Conservation (phyloP, 1,284 basidiomycete genomes). For the Cronartium ribicola region DNA sequence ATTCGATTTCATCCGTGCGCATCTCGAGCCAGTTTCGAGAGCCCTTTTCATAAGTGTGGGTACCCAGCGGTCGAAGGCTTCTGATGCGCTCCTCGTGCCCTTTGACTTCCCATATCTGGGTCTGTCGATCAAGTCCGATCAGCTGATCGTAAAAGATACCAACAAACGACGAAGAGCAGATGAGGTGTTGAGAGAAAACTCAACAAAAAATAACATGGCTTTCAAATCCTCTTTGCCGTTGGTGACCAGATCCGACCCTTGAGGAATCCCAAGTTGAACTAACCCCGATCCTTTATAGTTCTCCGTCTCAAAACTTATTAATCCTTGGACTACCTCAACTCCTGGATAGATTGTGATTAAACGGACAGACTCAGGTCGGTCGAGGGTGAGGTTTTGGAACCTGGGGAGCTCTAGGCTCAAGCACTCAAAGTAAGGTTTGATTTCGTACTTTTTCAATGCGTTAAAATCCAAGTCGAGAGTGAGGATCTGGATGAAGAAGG, state of each 20-base stretch:
- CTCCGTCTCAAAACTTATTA: constrained; percentile 29
- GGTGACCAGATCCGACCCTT: background rate
- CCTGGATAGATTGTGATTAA: background rate
- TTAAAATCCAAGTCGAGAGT: constrained; percentile 34
- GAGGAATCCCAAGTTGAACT: background rate
- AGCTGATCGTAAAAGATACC: background rate
- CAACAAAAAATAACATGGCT: constrained; percentile 26
- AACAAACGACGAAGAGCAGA: background rate
- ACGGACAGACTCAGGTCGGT: constrained; percentile 5
- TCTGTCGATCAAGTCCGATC: constrained; percentile 1
- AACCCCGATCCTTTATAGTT: constrained; percentile 22
- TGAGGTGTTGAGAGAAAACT: background rate
- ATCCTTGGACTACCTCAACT: constrained; percentile 2
- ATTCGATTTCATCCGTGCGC: constrained; percentile 2
- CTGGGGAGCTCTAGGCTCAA: constrained; percentile 11
- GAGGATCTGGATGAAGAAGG: constrained; percentile 16
- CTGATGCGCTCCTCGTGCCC: constrained; percentile 21
- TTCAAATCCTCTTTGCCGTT: background rate
- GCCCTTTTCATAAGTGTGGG: background rate
- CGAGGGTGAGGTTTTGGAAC: constrained; percentile 9
- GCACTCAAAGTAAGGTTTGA: constrained; percentile 23
- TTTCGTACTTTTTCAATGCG: constrained; percentile 16
- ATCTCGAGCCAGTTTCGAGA: constrained; percentile 20
- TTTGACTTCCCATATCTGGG: constrained; percentile 37
- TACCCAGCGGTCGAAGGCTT: constrained; percentile 21